Percentiles rank a stretch among this genome's conserved stretches.
Conservation (phyloP, 495 filamentous ascomycete genomes). For the Aspergillus olivimuriae region DNA sequence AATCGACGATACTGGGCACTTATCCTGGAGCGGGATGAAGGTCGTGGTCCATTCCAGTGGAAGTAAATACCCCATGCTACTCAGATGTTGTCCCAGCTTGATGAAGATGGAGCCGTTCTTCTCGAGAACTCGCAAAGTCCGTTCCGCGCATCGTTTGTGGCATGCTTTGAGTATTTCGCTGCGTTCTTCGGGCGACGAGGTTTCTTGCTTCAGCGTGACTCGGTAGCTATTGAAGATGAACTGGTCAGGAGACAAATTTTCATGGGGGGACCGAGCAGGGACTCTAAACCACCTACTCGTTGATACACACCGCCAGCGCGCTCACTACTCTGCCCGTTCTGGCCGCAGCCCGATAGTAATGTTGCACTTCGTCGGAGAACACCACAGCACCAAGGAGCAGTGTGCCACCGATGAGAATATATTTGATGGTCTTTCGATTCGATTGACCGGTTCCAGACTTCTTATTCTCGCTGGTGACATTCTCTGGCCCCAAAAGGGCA, state of each 20-base stretch:
- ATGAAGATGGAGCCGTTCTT: conserved; percentile 97
- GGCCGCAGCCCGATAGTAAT: conserved; percentile 65
- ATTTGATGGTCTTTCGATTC: conserved; percentile 29
- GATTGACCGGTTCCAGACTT: conserved; percentile 15
- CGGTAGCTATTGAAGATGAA: conserved; percentile 59
- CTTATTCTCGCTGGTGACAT: conserved; percentile 6
- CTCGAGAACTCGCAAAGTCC: conserved; percentile 81
- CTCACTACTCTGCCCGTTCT: conserved; percentile 74
- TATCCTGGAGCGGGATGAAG: conserved; percentile 93
- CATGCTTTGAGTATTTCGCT: conserved; percentile 68
- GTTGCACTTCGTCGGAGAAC: conserved; percentile 66
- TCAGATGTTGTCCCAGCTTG: conserved; percentile 94
- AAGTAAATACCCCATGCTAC: conserved; percentile 93
- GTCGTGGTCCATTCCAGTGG: conserved; percentile 93
- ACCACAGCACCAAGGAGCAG: conserved; percentile 53
- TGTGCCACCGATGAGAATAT: conserved; percentile 47
- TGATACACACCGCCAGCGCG: conserved; percentile 73
- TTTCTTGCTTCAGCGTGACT: conserved; percentile 62
- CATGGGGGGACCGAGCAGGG: background rate
- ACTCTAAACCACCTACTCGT: conserved; percentile 61
- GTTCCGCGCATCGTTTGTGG: conserved; percentile 86
- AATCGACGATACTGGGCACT: conserved; percentile 87
- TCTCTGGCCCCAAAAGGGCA: conserved; percentile 11
- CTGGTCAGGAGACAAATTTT: background rate
- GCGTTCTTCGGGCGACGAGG: conserved; percentile 53